A percentile compares a stretch with the other conserved stretches of the same genome.
Evolutionary conservation across 768 basidiomycete genomes (phyloP).

Genomic region (Tricholoma sp.): DNA sequence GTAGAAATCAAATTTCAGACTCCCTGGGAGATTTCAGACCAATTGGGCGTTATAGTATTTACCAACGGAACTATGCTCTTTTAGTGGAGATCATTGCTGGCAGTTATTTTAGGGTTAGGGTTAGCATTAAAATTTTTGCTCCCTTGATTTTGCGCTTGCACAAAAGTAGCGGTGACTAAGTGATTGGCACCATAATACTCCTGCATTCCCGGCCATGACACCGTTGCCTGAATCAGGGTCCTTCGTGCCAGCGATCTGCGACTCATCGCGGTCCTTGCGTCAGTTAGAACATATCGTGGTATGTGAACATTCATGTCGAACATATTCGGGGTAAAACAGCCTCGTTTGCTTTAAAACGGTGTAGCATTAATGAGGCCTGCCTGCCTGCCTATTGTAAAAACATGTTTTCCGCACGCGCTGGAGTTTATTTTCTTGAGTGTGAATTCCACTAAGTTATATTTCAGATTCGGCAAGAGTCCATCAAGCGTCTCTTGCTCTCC

Average conservation of each 20-base stretch:
- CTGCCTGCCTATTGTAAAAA: not conserved
- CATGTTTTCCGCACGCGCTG: not conserved
- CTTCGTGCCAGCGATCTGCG: constrained; percentile 48
- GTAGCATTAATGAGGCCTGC: not conserved
- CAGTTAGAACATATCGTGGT: constrained; percentile 47
- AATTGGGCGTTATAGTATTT: no score
- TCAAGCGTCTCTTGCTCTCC: constrained; percentile 60
- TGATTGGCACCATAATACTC: not conserved
- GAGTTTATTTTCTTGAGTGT: not conserved
- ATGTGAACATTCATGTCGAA: constrained; percentile 22
- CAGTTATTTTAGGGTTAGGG: no score
- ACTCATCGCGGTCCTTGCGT: constrained; percentile 46
- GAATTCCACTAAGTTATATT: not conserved
- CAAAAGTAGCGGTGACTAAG: no score
- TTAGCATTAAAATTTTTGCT: no score
- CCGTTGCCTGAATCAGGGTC: constrained; percentile 41
- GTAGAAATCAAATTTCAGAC: no score
- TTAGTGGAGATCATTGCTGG: no score
- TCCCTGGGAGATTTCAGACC: no score
- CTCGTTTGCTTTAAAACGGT: not conserved
- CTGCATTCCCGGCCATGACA: constrained; percentile 8
- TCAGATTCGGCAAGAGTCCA: constrained; percentile 53
- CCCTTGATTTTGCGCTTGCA: no score
- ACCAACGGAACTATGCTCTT: no score
- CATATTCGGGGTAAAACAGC: not conserved